phyloP scores from a whole-genome alignment of 805 yeast species.

The Candida xyloterini region DNA sequence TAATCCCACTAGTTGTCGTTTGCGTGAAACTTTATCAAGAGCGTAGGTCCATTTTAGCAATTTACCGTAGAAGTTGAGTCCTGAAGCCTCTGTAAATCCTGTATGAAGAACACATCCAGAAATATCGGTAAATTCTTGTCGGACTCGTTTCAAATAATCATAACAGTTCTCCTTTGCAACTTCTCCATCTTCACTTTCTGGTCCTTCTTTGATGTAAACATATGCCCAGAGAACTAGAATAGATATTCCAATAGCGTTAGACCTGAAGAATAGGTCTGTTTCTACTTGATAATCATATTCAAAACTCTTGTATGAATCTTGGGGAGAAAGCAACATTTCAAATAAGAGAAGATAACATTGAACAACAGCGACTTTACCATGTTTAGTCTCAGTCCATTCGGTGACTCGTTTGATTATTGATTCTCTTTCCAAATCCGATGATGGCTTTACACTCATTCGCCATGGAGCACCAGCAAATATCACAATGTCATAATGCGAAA shows the following conservation, averaged over 20 bases:
- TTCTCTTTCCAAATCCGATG: slow-evolving; percentile 45
- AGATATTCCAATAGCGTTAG: slow-evolving; percentile 41
- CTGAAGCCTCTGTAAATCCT: slow-evolving; percentile 32
- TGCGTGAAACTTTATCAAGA: slow-evolving; percentile 39
- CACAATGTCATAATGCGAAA: slow-evolving; percentile 75
- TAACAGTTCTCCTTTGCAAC: slow-evolving; percentile 47
- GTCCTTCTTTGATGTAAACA: slow-evolving; percentile 46
- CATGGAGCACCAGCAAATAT: slow-evolving; percentile 81
- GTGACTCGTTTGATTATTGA: slow-evolving; percentile 47
- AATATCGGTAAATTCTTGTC: slow-evolving; percentile 37
- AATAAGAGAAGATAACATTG: slow-evolving; percentile 61
- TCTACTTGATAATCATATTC: slow-evolving; percentile 48
- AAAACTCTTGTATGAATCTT: slow-evolving; percentile 40
- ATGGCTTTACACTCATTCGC: slow-evolving; percentile 67
- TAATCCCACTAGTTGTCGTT: slow-evolving; percentile 55
- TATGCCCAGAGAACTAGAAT: slow-evolving; percentile 51
- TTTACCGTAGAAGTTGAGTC: slow-evolving; percentile 39
- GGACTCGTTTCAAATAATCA: slow-evolving; percentile 46
- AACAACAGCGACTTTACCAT: slow-evolving; percentile 52
- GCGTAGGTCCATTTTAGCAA: slow-evolving; percentile 41
- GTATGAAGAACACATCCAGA: slow-evolving; percentile 35
- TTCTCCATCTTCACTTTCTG: slow-evolving; percentile 32
- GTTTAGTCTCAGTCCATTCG: slow-evolving; percentile 47
- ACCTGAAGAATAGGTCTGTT: slow-evolving; percentile 46
- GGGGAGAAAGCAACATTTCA: slow-evolving; percentile 60